Conservation (phyloP, 306 rosid genomes). For the Citrullus mucosospermus region DNA sequence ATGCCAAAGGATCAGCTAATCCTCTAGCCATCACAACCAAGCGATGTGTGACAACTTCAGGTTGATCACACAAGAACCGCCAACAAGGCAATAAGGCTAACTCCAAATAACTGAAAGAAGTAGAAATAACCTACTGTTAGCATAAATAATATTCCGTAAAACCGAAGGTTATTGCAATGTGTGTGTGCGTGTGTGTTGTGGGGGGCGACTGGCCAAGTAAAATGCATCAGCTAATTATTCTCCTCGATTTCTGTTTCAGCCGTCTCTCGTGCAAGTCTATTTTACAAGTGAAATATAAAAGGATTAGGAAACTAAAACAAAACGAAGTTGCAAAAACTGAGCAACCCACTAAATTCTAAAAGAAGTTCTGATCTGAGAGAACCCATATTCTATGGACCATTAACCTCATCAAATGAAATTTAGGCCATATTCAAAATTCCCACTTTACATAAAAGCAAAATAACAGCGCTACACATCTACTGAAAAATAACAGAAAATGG, state of each 20-base stretch:
- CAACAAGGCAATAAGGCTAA: constrained; percentile 87
- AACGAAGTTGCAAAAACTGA: background rate
- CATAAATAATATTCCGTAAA: constrained; percentile 8
- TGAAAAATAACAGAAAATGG: background rate
- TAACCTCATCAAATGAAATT: background rate
- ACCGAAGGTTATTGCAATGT: background rate
- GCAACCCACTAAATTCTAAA: background rate
- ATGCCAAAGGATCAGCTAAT: constrained; percentile 85
- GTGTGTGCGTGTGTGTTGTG: too few species aligned
- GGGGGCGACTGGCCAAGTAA: background rate
- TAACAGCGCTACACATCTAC: background rate
- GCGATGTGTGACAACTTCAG: constrained; percentile 47
- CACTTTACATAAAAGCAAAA: background rate
- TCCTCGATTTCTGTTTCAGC: too few species aligned
- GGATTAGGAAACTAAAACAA: background rate
- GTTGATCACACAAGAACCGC: constrained; percentile 64
- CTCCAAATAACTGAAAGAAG: constrained; percentile 70
- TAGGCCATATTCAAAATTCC: background rate
- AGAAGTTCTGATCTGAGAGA: background rate
- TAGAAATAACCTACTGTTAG: constrained; percentile 14
- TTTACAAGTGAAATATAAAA: background rate
- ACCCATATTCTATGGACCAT: background rate
- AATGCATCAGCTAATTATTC: background rate
- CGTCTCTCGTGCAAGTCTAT: too few species aligned
- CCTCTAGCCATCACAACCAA: constrained; percentile 85